Evolutionary conservation across 2,329 filamentous ascomycete species (phyloP).

Genomic region (Setomelanomma holmii): DNA sequence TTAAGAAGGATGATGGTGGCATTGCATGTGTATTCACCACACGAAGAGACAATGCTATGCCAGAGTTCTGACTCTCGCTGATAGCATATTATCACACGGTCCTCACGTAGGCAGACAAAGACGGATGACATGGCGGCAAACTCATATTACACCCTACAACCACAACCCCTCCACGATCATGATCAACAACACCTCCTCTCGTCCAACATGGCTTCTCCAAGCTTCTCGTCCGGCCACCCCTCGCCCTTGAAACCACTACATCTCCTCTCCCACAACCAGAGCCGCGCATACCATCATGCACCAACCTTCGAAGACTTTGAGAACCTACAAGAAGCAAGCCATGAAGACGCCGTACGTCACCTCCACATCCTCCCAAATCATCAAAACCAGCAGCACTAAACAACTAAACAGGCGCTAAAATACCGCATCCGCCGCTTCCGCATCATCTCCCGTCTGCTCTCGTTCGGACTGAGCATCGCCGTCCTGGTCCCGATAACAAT

Average conservation of each 20-base stretch:
- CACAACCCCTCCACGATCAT: constrained; percentile 9
- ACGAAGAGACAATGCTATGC: background rate
- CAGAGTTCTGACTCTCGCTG: too few species aligned
- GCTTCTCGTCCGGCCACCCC: constrained; percentile 8
- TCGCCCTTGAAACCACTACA: constrained; percentile 26
- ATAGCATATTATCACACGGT: background rate
- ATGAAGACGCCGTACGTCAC: constrained; percentile 28
- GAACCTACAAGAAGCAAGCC: constrained; percentile 18
- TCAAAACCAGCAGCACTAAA: background rate
- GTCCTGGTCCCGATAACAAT: constrained; percentile 46
- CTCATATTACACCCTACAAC: constrained; percentile 18
- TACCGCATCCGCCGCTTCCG: constrained; percentile 47
- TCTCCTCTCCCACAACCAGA: constrained; percentile 11
- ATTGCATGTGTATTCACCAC: background rate
- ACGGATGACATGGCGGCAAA: constrained; percentile 17
- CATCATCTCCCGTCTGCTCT: constrained; percentile 44
- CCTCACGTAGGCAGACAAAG: background rate
- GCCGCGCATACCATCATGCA: constrained; percentile 9
- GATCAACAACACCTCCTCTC: constrained; percentile 22
- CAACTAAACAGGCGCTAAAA: constrained; percentile 41
- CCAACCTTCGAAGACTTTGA: constrained; percentile 22
- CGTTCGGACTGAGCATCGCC: constrained; percentile 42
- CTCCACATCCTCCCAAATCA: background rate
- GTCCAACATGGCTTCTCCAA: constrained; percentile 11
- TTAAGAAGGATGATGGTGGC: constrained; percentile 3